Base-by-base conservation (phyloP, 768 basidiomycete species). In the Kwoniella newhampshirensis region DNA sequence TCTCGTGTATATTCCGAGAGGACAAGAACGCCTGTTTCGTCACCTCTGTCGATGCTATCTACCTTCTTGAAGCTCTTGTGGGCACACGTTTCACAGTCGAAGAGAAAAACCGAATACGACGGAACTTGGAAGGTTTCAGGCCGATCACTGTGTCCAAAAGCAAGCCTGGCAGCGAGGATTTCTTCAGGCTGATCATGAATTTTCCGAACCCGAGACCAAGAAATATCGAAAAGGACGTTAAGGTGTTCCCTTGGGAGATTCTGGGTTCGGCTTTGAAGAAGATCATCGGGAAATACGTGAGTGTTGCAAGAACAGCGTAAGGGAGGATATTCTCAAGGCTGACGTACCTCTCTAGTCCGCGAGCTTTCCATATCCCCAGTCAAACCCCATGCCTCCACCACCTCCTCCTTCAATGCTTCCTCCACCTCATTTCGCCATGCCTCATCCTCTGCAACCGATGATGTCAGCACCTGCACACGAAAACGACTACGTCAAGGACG, bases 171-270 rank as follows among this genome's bases (percentile, higher is more conserved):
- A 86, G 83, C 55, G 88, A 89, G 66, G 80, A 82, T n/a, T 90
- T 97, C 75, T 99, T 97, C 82, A 86, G 88, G 78, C 82, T 86
- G 64, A 92, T 99, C 79, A 97, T 99, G 94, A 85, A 88, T 49
- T 94, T 96, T 71, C 89, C 92, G 0, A 84, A 85, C 42, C 94
- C 94, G 7, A 92, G 90, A 74, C 94, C 94, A 2, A 82, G 94
- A 53, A 93, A 92, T 73, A 99, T 98, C 61, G 94, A 97, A 72
- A 97, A 98, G 81, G 91, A 97, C 69, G 82, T 99, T 70, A 81
- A 81, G 70, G 80, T 80, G 13, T 81, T 81, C 62, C 76, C 77
- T 8, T 81, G 80, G 80, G 77, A 77, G 51, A 75, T 78, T 30
- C 66, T 81, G 7, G 71, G 67, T 9, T 64, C 67, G 39, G 79